phyloP scores from a whole-genome alignment of 1,139 yeast genomes.

The Saccharomyces pastorianus region DNA sequence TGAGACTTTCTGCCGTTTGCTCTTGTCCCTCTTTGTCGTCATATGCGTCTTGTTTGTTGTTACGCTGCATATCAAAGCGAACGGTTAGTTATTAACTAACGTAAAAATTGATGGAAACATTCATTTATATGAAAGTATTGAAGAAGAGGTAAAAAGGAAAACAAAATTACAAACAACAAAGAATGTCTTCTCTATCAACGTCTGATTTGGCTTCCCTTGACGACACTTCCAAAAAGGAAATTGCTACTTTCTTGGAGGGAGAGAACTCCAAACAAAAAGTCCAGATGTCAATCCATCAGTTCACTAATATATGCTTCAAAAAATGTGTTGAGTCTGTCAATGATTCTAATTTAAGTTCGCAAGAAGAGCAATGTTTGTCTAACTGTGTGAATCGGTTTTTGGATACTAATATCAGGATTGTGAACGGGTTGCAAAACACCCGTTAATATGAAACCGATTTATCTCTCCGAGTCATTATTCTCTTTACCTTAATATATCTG shows the following conservation, averaged over 20 bases:
- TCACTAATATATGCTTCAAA: conserved; percentile 86
- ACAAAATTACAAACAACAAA: not conserved
- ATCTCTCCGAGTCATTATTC: not conserved
- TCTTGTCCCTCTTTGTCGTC: not conserved
- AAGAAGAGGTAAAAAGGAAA: not conserved
- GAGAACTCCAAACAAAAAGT: conserved; percentile 86
- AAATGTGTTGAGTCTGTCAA: conserved; percentile 62
- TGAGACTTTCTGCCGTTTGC: not conserved
- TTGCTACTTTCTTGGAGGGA: conserved; percentile 65
- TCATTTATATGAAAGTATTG: not conserved
- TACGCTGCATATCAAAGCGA: not conserved
- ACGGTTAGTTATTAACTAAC: not conserved
- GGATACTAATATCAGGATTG: conserved; percentile 81
- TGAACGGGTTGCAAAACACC: conserved; percentile 40
- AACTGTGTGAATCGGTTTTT: conserved; percentile 81
- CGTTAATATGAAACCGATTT: conserved; percentile 12
- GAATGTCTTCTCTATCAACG: not conserved
- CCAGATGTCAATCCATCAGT: conserved; percentile 74
- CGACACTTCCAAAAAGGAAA: conserved; percentile 64
- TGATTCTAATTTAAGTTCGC: conserved; percentile 42
- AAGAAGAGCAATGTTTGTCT: conserved; percentile 65
- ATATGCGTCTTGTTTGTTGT: not conserved
- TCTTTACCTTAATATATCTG: not conserved
- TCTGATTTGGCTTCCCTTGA: conserved; percentile 57
- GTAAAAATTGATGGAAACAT: not conserved